These are phyloP conservation scores for Paramicrosporidium saccamoebae DNA, from an alignment of 371 early-diverging fungal genomes.

Conservation along the genomic window DNA sequence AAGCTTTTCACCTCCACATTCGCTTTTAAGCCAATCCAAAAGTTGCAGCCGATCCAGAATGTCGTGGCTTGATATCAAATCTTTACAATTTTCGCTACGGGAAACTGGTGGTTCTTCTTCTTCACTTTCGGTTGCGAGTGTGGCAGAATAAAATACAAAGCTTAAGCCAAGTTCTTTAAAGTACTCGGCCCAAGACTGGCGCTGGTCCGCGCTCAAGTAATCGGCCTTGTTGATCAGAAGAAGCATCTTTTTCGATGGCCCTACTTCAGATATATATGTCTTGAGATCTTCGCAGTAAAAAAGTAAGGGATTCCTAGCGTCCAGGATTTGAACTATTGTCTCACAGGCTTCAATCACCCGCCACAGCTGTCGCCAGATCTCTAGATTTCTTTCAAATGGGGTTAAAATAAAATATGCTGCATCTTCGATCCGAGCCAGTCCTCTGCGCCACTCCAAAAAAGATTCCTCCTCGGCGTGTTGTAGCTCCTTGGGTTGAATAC, in stretches of 20 bases:
- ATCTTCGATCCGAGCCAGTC: constrained; percentile 57
- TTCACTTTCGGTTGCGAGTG: constrained; percentile 18
- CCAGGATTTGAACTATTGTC: constrained; percentile 94
- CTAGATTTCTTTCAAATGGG: constrained; percentile 93
- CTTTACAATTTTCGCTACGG: constrained; percentile 7
- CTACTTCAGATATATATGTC: constrained; percentile 57
- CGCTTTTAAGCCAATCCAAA: constrained; percentile 1
- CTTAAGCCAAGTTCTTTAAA: constrained; percentile 38
- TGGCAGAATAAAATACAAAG: constrained; percentile 70
- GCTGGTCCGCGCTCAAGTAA: constrained; percentile 41
- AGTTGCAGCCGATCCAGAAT: neutral
- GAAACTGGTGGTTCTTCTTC: constrained; percentile 12
- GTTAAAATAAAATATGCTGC: constrained; percentile 61
- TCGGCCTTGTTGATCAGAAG: constrained; percentile 94
- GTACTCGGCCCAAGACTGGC: constrained; percentile 58
- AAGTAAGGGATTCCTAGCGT: constrained; percentile 84
- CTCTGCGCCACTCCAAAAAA: constrained; percentile 73
- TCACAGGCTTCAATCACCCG: constrained; percentile 92
- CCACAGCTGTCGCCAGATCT: constrained; percentile 99
- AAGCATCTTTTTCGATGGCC: constrained; percentile 37
- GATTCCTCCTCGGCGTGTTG: constrained; percentile 39
- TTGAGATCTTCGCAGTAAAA: constrained; percentile 80
- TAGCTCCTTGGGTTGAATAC: constrained; percentile 44
- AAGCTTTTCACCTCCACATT: constrained; percentile 11
- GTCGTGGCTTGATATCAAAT: constrained; percentile 3